Conservation (phyloP, 2,329 filamentous ascomycete species). For the Pestalotiopsis sp. region DNA sequence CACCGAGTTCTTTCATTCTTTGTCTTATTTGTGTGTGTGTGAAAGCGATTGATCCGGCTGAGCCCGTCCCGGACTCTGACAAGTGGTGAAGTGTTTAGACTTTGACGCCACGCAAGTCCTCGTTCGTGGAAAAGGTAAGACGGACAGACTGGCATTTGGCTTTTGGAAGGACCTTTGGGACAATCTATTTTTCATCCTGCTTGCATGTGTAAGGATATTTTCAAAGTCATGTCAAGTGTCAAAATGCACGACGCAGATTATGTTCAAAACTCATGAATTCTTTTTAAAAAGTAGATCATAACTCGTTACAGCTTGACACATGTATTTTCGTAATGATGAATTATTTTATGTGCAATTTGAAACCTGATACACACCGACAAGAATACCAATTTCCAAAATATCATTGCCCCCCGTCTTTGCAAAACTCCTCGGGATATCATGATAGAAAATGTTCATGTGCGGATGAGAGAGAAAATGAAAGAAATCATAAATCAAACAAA, state of each 20-base stretch:
- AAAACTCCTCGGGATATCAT: slow-evolving; percentile 8
- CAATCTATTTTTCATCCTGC: not conserved
- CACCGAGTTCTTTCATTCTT: too few species aligned
- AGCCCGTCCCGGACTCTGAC: not conserved
- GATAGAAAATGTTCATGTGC: not conserved
- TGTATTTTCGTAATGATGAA: not conserved
- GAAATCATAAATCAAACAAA: not conserved
- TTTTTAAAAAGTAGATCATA: not conserved
- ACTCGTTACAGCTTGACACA: not conserved
- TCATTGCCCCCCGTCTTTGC: not conserved
- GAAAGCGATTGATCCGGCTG: not conserved
- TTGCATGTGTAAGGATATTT: not conserved
- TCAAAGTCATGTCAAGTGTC: not conserved
- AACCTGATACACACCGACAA: not conserved
- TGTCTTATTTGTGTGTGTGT: too few species aligned
- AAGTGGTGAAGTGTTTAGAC: not conserved
- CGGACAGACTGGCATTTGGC: not conserved
- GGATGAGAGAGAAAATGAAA: not conserved
- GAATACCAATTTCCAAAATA: not conserved
- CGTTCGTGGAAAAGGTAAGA: not conserved
- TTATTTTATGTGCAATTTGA: not conserved
- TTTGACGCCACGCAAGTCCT: not conserved
- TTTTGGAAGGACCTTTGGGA: too few species aligned
- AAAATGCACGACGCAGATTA: not conserved
- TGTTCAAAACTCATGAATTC: not conserved